Evolutionary conservation across 225 moss, liverwort and hornwort species (phyloP).

Genomic region (Thuidium tamariscinum): DNA sequence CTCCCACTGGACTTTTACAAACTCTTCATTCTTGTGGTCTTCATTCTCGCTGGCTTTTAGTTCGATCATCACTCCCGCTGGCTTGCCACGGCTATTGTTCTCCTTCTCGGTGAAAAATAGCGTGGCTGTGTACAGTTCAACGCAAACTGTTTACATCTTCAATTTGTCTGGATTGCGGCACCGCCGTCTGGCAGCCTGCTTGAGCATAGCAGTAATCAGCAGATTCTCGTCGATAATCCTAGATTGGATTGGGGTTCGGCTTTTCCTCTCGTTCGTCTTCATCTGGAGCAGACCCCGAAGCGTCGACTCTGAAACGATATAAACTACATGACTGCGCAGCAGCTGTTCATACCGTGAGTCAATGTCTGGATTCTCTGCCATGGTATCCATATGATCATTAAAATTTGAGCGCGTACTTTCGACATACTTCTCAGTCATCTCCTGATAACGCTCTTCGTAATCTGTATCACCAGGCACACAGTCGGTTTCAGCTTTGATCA

Average conservation of each 20-base stretch:
- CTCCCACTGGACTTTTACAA: background rate
- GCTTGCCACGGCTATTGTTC: background rate
- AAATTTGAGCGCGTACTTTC: too few species aligned
- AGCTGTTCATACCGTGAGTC: too few species aligned
- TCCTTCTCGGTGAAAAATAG: background rate
- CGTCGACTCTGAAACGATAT: background rate
- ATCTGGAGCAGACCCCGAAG: background rate
- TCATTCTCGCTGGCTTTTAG: background rate
- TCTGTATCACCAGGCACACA: too few species aligned
- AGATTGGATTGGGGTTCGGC: too few species aligned
- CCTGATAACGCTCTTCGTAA: too few species aligned
- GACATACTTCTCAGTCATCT: too few species aligned
- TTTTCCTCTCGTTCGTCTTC: background rate
- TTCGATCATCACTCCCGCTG: background rate
- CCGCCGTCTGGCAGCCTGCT: background rate
- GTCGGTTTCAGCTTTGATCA: background rate
- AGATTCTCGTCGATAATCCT: background rate
- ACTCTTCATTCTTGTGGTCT: background rate
- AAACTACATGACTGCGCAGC: background rate
- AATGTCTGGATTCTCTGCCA: too few species aligned
- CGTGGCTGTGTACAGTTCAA: background rate
- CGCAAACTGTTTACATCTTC: background rate
- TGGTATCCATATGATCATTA: too few species aligned
- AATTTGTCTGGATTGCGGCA: background rate
- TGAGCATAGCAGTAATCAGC: background rate